phyloP scores from a whole-genome alignment of 345 rosid species.

The Streptanthus diversifolius region DNA sequence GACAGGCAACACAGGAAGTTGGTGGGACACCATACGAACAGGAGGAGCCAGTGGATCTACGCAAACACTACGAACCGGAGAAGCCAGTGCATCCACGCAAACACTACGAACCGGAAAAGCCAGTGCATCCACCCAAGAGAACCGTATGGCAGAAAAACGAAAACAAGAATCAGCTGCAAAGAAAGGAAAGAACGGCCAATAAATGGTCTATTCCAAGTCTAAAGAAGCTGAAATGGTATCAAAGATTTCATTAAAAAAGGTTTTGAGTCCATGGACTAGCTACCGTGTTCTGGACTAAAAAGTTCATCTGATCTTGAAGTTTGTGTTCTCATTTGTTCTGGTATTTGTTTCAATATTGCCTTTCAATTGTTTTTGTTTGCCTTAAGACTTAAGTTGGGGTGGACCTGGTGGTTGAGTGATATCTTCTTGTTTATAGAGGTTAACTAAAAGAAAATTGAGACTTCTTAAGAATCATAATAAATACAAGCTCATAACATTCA shows the following conservation, averaged over 20 bases:
- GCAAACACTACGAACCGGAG: no score
- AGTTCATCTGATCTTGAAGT: not conserved
- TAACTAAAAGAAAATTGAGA: not conserved
- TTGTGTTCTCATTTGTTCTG: not conserved
- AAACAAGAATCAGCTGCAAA: not conserved
- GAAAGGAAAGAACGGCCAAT: not conserved
- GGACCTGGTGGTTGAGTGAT: not conserved
- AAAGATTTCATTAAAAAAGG: not conserved
- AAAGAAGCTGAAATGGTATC: not conserved
- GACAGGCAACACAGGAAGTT: not conserved
- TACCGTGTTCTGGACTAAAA: not conserved
- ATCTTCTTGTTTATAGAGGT: not conserved
- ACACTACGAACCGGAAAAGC: not conserved
- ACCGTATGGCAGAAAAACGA: no score
- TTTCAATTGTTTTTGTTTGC: not conserved
- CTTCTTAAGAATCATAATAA: not conserved
- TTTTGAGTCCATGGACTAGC: not conserved
- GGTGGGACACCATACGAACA: not conserved
- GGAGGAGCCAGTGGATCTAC: no score
- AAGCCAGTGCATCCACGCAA: not conserved
- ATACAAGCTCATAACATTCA: not conserved
- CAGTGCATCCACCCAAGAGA: not conserved
- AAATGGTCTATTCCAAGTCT: not conserved
- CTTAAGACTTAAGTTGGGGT: not conserved
- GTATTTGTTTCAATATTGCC: not conserved